A percentile compares a stretch with the other conserved stretches of the same genome.
Evolutionary conservation across 192 early-diverging fungal species (phyloP).

Genomic region (Thoreauomyces humboldtii): DNA sequence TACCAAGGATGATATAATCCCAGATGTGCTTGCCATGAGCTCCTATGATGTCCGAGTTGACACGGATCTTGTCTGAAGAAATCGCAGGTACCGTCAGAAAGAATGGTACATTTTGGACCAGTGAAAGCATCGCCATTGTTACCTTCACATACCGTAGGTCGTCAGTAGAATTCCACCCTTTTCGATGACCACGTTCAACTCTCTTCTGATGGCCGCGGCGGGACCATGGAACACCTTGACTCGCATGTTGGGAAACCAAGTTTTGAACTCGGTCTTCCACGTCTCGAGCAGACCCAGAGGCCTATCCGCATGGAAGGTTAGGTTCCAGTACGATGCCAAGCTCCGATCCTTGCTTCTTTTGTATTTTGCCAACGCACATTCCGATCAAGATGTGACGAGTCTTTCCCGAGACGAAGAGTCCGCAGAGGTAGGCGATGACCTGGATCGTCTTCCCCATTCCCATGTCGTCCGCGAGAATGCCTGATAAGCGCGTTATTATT

Average conservation of each 20-base stretch:
- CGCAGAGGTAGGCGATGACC: conserved; percentile 10
- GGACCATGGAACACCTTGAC: conserved; percentile 26
- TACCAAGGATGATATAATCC: conserved; percentile 26
- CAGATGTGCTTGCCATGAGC: conserved; percentile 4
- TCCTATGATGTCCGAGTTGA: background rate
- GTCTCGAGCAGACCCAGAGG: conserved; percentile 27
- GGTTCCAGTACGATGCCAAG: background rate
- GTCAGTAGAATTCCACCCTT: conserved; percentile 29
- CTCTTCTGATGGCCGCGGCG: conserved; percentile 8
- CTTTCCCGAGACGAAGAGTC: conserved; percentile 20
- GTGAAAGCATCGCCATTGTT: background rate
- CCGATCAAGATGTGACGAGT: conserved; percentile 21
- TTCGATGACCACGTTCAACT: conserved; percentile 14
- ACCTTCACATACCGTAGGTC: conserved; percentile 21
- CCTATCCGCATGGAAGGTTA: too few relatives aligned
- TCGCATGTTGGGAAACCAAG: conserved; percentile 21
- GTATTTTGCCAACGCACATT: conserved; percentile 7
- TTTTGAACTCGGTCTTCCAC: conserved; percentile 21
- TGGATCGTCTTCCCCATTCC: conserved; percentile 28
- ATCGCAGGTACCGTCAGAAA: background rate
- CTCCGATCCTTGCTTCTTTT: too few relatives aligned
- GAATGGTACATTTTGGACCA: background rate
- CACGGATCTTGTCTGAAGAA: conserved; percentile 16
- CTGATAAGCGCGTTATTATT: background rate
- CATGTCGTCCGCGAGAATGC: conserved; percentile 28